Evolutionary conservation across 2,329 filamentous ascomycete genomes (phyloP), one percentile per base, ranked within the genome.

Genomic region (Xylaria sp.): DNA sequence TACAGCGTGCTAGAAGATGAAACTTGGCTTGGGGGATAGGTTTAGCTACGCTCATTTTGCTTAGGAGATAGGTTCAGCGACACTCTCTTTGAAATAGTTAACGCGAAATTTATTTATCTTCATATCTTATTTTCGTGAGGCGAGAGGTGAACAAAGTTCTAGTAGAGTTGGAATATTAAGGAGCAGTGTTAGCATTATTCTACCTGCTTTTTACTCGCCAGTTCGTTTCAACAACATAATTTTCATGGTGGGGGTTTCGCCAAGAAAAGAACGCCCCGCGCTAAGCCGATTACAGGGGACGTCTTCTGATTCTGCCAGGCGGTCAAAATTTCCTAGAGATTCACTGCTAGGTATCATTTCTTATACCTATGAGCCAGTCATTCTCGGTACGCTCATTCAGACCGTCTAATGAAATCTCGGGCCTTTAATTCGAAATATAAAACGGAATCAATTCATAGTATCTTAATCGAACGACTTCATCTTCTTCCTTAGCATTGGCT

Each of bases 311-410:
- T 77, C 75, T 78, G 76, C 76, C 76, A 67, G 73, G 72, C 74
- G 74, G 76, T 75, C 75, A 76, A 77, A 77, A 74, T 77, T 78
- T 78, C 71, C 51, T 57, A 8, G 17, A 50, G 30, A 58, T 48
- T 60, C 39, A 36, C 64, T 39, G 27, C 32, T 36, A 11, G n/a
- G n/a, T 53, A 27, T 11, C 39, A 30, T 4, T 48, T 61, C 53
- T 59, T 62, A 63, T 36, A 36, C 34, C 7, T 58, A 67, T 36
- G 59, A 12, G 39, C 51, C 27, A 12, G 19, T 24, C 8, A 45
- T 24, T 30, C 30, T 7, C 8, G 60, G 27, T 57, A 42, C 19
- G 59, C 27, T 21, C 17, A 21, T 55, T 19, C 14, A 34, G 6
- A 3, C 1, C 4, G 14, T 21, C n/a, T 55, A 48, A 27, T 30